phyloP scores from a whole-genome alignment of 352 stramenopile species.

The Phytophthora multivora region DNA sequence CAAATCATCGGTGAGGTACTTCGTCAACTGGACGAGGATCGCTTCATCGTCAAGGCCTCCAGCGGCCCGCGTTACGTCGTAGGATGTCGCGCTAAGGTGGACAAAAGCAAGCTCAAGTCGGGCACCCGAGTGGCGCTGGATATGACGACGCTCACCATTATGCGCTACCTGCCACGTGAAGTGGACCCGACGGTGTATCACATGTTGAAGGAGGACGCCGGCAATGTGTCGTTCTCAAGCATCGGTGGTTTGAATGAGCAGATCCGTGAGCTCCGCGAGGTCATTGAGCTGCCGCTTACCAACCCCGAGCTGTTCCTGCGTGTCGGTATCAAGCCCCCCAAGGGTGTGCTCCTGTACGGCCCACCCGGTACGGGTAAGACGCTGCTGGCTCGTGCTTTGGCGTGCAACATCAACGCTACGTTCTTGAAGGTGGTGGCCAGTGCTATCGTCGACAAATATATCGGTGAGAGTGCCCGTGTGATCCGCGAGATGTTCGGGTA shows the following conservation, averaged over 20 bases:
- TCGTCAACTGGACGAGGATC: slow-evolving; percentile 97
- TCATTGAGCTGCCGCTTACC: slow-evolving; percentile 99
- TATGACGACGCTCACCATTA: slow-evolving; percentile 99
- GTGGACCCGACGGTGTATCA: slow-evolving; percentile 99
- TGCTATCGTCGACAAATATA: slow-evolving; percentile 99
- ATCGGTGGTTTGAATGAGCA: slow-evolving; percentile 99
- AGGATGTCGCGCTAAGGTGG: slow-evolving; percentile 94
- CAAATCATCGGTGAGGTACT: slow-evolving; percentile 99
- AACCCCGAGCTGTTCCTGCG: slow-evolving; percentile 99
- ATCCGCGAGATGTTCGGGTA: slow-evolving; percentile 99
- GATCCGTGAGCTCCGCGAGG: slow-evolving; percentile 96
- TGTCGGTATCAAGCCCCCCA: slow-evolving; percentile 98
- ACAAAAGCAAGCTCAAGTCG: slow-evolving; percentile 96
- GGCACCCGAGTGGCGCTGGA: slow-evolving; percentile 98
- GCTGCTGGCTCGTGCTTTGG: slow-evolving; percentile 96
- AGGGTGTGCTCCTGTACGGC: slow-evolving; percentile 98
- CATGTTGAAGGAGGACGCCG: slow-evolving; percentile 99
- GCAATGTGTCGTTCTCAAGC: slow-evolving; percentile 96
- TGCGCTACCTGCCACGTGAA: slow-evolving; percentile 97
- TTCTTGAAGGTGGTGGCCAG: slow-evolving; percentile 99
- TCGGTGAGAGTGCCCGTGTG: slow-evolving; percentile 98
- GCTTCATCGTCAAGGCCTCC: slow-evolving; percentile 99
- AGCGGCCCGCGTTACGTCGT: slow-evolving; percentile 99
- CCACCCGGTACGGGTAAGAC: slow-evolving; percentile 99
- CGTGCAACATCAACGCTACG: slow-evolving; percentile 99